Percentiles rank a stretch among this genome's conserved stretches.
phyloP scores from a whole-genome alignment of 2,329 filamentous ascomycete genomes.

The Aspergillus eucalypticola region DNA sequence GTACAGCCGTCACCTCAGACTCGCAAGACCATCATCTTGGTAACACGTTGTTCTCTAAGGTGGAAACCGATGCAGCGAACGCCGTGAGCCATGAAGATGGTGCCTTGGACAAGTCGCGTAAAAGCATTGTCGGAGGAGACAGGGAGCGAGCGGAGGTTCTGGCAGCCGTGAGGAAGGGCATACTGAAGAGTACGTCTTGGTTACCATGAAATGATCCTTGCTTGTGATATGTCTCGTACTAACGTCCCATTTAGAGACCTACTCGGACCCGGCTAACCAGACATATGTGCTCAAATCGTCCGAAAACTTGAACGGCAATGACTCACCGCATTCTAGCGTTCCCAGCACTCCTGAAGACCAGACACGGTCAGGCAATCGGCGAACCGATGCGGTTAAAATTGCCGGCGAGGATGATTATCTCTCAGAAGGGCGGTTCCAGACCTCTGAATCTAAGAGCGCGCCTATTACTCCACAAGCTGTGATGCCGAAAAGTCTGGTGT shows the following conservation, averaged over 20 bases:
- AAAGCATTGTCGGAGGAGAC: conserved; percentile 89
- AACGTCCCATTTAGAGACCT: conserved; percentile 39
- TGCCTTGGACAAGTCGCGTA: conserved; percentile 60
- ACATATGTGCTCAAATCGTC: conserved; percentile 67
- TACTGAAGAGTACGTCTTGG: conserved; percentile 76
- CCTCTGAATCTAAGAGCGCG: conserved; percentile 74
- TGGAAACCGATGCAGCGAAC: conserved; percentile 81
- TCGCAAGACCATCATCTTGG: conserved; percentile 67
- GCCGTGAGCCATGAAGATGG: conserved; percentile 35
- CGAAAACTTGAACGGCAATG: conserved; percentile 63
- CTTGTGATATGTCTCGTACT: not conserved
- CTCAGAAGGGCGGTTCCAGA: conserved; percentile 67
- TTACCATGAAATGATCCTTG: not conserved
- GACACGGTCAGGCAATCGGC: conserved; percentile 60
- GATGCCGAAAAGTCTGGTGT: conserved; percentile 60
- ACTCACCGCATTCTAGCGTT: conserved; percentile 80
- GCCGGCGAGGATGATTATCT: conserved; percentile 89
- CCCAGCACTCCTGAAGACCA: conserved; percentile 86
- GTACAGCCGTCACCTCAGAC: conserved; percentile 69
- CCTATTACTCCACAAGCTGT: conserved; percentile 69
- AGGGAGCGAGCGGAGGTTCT: conserved; percentile 87
- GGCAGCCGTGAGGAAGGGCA: conserved; percentile 90
- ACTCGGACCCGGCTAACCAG: conserved; percentile 63
- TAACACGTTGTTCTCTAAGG: conserved; percentile 77
- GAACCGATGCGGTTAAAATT: conserved; percentile 70